Evolutionary conservation across 2,329 filamentous ascomycete genomes (phyloP).

Genomic region (Coniochaeta hoffmannii): DNA sequence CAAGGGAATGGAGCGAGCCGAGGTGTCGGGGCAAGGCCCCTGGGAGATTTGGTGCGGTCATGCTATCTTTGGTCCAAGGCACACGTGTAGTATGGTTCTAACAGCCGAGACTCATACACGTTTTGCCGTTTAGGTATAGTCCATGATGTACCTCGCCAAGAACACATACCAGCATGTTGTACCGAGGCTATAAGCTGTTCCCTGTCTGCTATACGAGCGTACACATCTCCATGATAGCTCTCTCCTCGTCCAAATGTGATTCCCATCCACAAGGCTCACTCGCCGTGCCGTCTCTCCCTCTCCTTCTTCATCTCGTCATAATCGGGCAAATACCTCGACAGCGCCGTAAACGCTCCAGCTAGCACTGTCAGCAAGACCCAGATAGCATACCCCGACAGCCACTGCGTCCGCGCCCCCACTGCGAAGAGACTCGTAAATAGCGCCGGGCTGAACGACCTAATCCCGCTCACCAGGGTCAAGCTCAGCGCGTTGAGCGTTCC

Average conservation of each 20-base stretch:
- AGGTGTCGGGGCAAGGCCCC: not conserved
- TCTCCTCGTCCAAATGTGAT: not conserved
- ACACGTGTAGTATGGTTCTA: too few relatives aligned
- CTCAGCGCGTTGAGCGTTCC: slow-evolving; percentile 66
- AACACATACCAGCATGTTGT: too few relatives aligned
- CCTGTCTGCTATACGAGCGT: too few relatives aligned
- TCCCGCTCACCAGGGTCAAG: slow-evolving; percentile 51
- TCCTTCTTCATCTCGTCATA: slow-evolving; percentile 17
- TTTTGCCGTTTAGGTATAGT: too few relatives aligned
- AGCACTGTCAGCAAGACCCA: slow-evolving; percentile 50
- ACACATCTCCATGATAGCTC: too few relatives aligned
- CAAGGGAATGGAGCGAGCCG: not conserved
- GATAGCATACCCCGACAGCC: slow-evolving; percentile 56
- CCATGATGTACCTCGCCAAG: too few relatives aligned
- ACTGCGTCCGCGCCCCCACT: slow-evolving; percentile 52
- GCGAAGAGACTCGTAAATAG: slow-evolving; percentile 63
- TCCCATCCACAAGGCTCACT: not conserved
- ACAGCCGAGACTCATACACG: too few relatives aligned
- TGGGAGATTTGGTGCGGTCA: not conserved
- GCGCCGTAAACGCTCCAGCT: slow-evolving; percentile 23
- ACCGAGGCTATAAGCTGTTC: too few relatives aligned
- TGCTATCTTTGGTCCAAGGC: too few relatives aligned
- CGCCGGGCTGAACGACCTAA: slow-evolving; percentile 60
- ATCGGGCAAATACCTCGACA: slow-evolving; percentile 27
- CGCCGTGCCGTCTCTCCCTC: slow-evolving; percentile 6